A percentile compares a stretch with the other conserved stretches of the same genome.
phyloP scores from a whole-genome alignment of 768 basidiomycete genomes.

The Agrocybe praecox region DNA sequence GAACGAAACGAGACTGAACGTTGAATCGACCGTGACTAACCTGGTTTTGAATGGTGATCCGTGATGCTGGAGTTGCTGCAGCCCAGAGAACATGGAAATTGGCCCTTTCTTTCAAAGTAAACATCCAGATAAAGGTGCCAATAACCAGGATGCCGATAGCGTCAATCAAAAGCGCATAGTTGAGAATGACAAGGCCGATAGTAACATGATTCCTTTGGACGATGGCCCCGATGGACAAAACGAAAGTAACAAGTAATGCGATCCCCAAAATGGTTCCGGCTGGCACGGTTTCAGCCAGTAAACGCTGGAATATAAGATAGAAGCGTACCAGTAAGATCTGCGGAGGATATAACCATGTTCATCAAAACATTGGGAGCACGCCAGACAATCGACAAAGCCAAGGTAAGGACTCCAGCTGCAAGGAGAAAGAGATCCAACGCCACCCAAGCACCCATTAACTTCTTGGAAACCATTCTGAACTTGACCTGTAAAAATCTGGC shows the following conservation, averaged over 20 bases:
- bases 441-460: slow-evolving; percentile 71
- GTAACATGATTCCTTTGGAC: slow-evolving; percentile 71
- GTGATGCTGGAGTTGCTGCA: slow-evolving; percentile 42
- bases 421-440: slow-evolving; percentile 72
- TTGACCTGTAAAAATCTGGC: slow-evolving; percentile 11
- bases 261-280: slow-evolving; percentile 76
- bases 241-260: slow-evolving; percentile 64
- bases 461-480: slow-evolving; percentile 69
- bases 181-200: slow-evolving; percentile 71
- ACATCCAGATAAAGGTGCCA: slow-evolving; percentile 83
- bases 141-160: slow-evolving; percentile 60
- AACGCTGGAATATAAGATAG: background rate
- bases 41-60: slow-evolving; percentile 70
- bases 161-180: slow-evolving; percentile 72
- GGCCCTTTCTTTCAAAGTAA: slow-evolving; percentile 68
- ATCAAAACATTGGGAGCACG: slow-evolving; percentile 65
- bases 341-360: slow-evolving; percentile 66
- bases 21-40: slow-evolving; percentile 38
- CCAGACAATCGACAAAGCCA: slow-evolving; percentile 76
- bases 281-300: slow-evolving; percentile 28
- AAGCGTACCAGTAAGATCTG: slow-evolving; percentile 61
- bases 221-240: slow-evolving; percentile 71
- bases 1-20: background rate
- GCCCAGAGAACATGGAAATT: slow-evolving; percentile 68
- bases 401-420: slow-evolving; percentile 63